Conservation (phyloP, 257 asterid genomes). For the Scutellaria galericulata region DNA sequence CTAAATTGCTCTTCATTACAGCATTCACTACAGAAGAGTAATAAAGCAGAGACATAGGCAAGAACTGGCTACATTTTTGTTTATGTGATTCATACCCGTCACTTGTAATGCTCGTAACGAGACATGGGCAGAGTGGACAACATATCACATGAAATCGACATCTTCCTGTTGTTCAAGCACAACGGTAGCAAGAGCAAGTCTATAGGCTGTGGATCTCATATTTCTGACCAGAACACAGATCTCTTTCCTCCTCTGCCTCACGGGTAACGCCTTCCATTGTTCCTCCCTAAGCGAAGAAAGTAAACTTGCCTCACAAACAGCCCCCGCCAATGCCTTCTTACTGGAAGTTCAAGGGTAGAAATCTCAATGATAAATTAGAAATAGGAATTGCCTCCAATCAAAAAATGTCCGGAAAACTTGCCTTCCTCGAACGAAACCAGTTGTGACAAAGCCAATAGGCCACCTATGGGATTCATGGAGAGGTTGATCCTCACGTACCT, state of each 20-base stretch:
- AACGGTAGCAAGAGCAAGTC: slow-evolving; percentile 86
- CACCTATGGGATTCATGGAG: slow-evolving; percentile 51
- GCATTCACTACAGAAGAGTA: too few relatives aligned
- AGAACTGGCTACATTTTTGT: too few relatives aligned
- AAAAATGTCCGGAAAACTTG: slow-evolving; percentile 32
- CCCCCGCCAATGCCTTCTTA: slow-evolving; percentile 72
- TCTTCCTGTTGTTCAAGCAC: slow-evolving; percentile 80
- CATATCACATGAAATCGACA: slow-evolving; percentile 53
- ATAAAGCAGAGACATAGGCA: too few relatives aligned
- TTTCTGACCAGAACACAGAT: slow-evolving; percentile 89
- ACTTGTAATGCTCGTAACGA: background rate
- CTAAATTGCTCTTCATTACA: too few relatives aligned
- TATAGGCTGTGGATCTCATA: slow-evolving; percentile 82
- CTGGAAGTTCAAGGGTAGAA: slow-evolving; percentile 48
- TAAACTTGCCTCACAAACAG: slow-evolving; percentile 68
- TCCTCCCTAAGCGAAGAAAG: slow-evolving; percentile 70
- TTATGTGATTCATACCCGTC: background rate
- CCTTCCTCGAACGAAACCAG: slow-evolving; percentile 94
- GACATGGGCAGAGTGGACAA: background rate
- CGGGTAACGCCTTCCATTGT: slow-evolving; percentile 66
- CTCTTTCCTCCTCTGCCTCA: slow-evolving; percentile 65
- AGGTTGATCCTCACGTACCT: slow-evolving; percentile 56
- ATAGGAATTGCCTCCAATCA: slow-evolving; percentile 2
- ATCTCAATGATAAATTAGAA: slow-evolving; percentile 17
- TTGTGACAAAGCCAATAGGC: slow-evolving; percentile 84